phyloP scores from a whole-genome alignment of 1,139 yeast species.

The Hemisphaericaspora xylanilytica region DNA sequence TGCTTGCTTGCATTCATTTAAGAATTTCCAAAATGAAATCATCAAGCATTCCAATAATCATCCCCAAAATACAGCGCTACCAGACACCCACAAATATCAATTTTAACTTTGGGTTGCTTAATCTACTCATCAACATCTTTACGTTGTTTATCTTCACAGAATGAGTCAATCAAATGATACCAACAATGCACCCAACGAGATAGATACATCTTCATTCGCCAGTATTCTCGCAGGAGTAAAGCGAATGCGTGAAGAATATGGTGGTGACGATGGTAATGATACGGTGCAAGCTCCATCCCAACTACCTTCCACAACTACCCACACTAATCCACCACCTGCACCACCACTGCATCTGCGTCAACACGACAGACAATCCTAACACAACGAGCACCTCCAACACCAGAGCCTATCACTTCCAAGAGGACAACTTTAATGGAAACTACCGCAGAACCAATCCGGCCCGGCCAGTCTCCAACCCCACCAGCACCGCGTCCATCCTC shows the following conservation, averaged over 20 bases:
- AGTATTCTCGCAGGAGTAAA: conserved; percentile 63
- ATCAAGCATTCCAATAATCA: no score
- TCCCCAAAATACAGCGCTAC: no score
- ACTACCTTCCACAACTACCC: no score
- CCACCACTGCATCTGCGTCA: background rate
- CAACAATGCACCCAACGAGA: conserved; percentile 3
- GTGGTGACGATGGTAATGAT: conserved; percentile 10
- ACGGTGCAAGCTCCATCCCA: conserved; percentile 4
- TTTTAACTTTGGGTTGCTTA: no score
- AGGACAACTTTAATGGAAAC: conserved; percentile 12
- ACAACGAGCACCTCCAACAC: conserved; percentile 3
- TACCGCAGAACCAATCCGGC: conserved; percentile 12
- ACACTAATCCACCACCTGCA: conserved; percentile 5
- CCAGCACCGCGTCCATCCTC: no score
- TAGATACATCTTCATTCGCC: conserved; percentile 58
- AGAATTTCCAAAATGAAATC: no score
- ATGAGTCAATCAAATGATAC: conserved; percentile 7
- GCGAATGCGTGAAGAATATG: conserved; percentile 42
- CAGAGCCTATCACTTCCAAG: background rate
- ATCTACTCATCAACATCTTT: no score
- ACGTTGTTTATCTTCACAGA: no score
- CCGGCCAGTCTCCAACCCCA: conserved; percentile 5
- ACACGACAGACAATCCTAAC: background rate
- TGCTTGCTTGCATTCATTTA: no score
- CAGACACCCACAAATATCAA: no score